phyloP scores from a whole-genome alignment of 2,329 filamentous ascomycete genomes.

The Bipolaris zeicola region DNA sequence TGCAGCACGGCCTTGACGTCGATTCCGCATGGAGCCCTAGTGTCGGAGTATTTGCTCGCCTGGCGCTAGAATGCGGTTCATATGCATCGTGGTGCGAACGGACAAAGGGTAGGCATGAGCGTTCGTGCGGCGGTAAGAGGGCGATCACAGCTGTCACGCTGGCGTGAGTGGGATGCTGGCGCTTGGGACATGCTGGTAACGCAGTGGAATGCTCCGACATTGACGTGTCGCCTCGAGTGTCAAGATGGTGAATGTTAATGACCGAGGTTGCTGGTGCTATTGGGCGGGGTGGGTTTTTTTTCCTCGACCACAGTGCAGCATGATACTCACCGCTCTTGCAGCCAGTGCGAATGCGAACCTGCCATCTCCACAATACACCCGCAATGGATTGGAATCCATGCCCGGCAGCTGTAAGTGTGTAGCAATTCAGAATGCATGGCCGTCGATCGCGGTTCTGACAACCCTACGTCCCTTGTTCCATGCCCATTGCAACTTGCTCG shows the following conservation, averaged over 20 bases:
- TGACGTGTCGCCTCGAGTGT: conserved; percentile 21
- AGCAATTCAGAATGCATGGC: conserved; percentile 2
- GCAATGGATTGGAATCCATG: conserved; percentile 3
- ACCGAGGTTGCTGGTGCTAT: conserved; percentile 1
- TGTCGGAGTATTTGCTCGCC: conserved; percentile 10
- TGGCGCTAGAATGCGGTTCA: conserved; percentile 16
- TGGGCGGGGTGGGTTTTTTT: background rate
- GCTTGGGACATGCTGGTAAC: conserved; percentile 12
- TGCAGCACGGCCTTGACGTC: conserved; percentile 8
- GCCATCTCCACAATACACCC: conserved; percentile 20
- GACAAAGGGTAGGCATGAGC: conserved; percentile 15
- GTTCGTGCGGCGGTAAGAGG: conserved; percentile 11
- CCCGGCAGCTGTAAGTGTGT: conserved; percentile 7
- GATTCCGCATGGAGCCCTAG: conserved; percentile 9
- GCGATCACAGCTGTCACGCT: conserved; percentile 32
- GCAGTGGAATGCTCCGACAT: conserved; percentile 21
- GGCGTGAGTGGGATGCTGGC: conserved; percentile 10
- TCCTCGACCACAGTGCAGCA: conserved; percentile 1
- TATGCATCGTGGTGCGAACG: conserved; percentile 13
- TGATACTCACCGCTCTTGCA: conserved; percentile 16
- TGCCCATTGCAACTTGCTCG: conserved; percentile 4
- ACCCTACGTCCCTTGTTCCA: conserved; percentile 1
- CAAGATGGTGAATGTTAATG: conserved; percentile 11
- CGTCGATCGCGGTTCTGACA: conserved; percentile 8
- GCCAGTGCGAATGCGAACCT: conserved; percentile 12